Evolutionary conservation across 2,329 filamentous ascomycete genomes (phyloP).

Genomic region (Parafenestella ontariensis): DNA sequence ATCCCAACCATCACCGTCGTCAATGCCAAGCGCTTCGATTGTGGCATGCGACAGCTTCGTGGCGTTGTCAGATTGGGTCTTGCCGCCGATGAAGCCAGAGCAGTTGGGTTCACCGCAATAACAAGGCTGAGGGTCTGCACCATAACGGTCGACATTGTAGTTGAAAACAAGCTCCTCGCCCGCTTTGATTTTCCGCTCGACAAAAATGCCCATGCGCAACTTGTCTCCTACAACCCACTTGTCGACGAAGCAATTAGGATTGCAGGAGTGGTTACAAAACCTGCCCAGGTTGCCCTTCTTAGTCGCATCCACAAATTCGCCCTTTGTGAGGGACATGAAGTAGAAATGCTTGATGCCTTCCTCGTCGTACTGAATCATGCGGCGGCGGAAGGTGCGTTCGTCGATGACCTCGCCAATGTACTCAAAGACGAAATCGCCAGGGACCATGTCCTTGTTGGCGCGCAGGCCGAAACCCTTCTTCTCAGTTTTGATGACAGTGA

Average conservation of each 20-base stretch:
- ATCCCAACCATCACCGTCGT: slow-evolving; percentile 91
- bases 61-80: slow-evolving; percentile 94
- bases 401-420: slow-evolving; percentile 99
- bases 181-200: slow-evolving; percentile 79
- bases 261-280: slow-evolving; percentile 99
- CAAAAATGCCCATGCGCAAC: slow-evolving; percentile 98
- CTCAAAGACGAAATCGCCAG: slow-evolving; percentile 94
- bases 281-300: slow-evolving; percentile 94
- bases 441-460: slow-evolving; percentile 75
- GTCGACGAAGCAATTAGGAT: slow-evolving; percentile 98
- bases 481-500: slow-evolving; percentile 95
- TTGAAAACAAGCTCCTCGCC: slow-evolving; percentile 98
- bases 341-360: slow-evolving; percentile 99
- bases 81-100: slow-evolving; percentile 94
- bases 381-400: slow-evolving; percentile 84
- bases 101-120: slow-evolving; percentile 96
- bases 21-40: slow-evolving; percentile 94
- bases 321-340: slow-evolving; percentile 98
- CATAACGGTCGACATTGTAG: slow-evolving; percentile 98
- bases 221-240: slow-evolving; percentile 99
- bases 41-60: slow-evolving; percentile 89
- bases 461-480: slow-evolving; percentile 97
- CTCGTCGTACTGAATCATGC: slow-evolving; percentile 92
- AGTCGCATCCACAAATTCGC: slow-evolving; percentile 96
- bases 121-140: slow-evolving; percentile 93